Percentiles rank a stretch among this genome's conserved stretches.
Evolutionary conservation across 306 rosid species (phyloP).

Genomic region (Quillaja saponaria): DNA sequence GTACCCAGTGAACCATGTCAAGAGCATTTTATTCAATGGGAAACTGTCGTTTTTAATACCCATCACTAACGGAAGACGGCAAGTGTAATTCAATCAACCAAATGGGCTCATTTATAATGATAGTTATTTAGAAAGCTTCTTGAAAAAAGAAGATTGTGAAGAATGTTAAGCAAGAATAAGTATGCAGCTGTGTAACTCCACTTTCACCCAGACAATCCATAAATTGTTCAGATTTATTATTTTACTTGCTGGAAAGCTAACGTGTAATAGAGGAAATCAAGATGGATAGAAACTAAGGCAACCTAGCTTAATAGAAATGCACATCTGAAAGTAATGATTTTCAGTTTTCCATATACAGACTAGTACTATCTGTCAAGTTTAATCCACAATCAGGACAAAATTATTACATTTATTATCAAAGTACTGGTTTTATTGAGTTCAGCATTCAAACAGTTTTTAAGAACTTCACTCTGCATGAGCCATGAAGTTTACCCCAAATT

Average conservation of each 20-base stretch:
- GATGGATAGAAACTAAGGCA: conserved; percentile 12
- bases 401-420: conserved; percentile 2
- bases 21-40: conserved; percentile 12
- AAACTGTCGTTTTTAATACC: background rate
- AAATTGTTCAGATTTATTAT: background rate
- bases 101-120: no score
- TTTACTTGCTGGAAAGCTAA: conserved; percentile 15
- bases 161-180: no score
- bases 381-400: no score
- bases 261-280: no score
- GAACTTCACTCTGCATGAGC: background rate
- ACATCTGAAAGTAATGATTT: no score
- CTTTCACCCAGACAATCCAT: no score
- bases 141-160: no score
- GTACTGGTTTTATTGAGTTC: conserved; percentile 17
- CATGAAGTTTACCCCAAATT: background rate
- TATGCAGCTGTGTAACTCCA: no score
- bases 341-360: no score
- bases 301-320: background rate
- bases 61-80: conserved; percentile 21
- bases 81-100: no score
- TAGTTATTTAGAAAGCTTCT: no score
- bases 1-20: conserved; percentile 8
- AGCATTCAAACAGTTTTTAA: conserved; percentile 9
- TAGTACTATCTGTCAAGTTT: no score